Base-by-base conservation (phyloP, 495 filamentous ascomycete genomes). In the Astrocystis sublimbata region DNA sequence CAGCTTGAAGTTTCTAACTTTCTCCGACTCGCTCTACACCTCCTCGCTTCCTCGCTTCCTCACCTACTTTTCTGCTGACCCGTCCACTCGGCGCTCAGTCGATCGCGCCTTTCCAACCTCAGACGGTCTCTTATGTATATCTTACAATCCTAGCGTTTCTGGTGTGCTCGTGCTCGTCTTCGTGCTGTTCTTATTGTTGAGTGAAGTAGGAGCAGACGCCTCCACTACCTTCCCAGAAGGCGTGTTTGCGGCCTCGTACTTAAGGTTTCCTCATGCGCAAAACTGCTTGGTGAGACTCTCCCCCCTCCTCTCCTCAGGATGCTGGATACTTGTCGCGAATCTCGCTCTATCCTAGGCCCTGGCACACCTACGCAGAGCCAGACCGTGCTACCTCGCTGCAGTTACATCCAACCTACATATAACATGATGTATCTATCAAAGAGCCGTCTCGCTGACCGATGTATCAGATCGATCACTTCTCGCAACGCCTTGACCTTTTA, bases 261-360 rank as follows among this genome's bases (percentile, higher is more conserved):
- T 61, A 53, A 53, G 19, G 43, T 52, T 15, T 45, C 28, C 35
- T 52, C 38, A 53, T 60, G 35, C 36, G 35, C 58, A 26, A 47
- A 53, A 31, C 26, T 61, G 47, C 36, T 40, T n/a, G 50, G 58
- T 61, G 58, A 53, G 58, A 53, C 13, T 38, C 38, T 13, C 47
- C 26, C 17, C 30, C 30, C 9, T 47, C 28, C 13, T 24, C 38
- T 24, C 10, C 36, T 19, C 10, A 1, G 10, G 30, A 21, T 21
- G 40, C 49, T 28, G 15, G 23, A 26, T 9, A 23, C 19, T 6
- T 21, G 38, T 33, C 15, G n/a, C 53, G 43, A 45, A 43, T 7
- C 24, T 40, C 15, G 53, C 40, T 57, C n/a, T n/a, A n/a, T n/a
- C 40, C 12, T 45, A 19, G 24, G 36, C 26, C 10, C 4, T n/a